Percentiles rank a stretch among this genome's conserved stretches.
These are phyloP conservation scores for Globisporangium heterothallicum DNA, from an alignment of 352 stramenopile genomes.

Conservation along the genomic window DNA sequence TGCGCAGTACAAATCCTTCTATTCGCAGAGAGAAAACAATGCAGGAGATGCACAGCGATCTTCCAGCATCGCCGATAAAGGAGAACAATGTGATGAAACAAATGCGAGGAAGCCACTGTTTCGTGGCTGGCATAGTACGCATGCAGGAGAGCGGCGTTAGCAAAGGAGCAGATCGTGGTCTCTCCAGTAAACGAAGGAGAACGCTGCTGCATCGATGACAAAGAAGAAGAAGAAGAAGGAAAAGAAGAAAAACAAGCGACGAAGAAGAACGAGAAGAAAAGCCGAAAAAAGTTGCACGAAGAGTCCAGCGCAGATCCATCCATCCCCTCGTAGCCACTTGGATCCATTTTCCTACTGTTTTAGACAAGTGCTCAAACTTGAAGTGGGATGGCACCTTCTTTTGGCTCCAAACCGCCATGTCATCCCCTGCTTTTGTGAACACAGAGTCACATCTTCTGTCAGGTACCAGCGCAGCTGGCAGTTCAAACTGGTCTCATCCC, in stretches of 20 bases:
- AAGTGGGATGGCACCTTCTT: neutral
- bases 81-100: too few relatives aligned
- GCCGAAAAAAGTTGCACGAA: neutral
- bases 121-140: too few relatives aligned
- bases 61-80: too few relatives aligned
- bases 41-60: too few relatives aligned
- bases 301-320: neutral
- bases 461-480: neutral
- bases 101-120: too few relatives aligned
- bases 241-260: neutral
- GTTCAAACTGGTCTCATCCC: slow-evolving; percentile 5
- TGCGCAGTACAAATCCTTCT: too few relatives aligned
- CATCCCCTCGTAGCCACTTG: neutral
- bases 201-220: neutral
- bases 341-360: too few relatives aligned
- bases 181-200: too few relatives aligned
- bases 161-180: too few relatives aligned
- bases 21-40: too few relatives aligned
- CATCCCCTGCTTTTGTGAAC: neutral
- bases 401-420: neutral
- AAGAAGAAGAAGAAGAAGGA: neutral
- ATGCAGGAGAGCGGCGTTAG: too few relatives aligned
- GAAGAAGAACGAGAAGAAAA: neutral
- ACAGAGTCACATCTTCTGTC: neutral
- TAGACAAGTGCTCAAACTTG: neutral